A percentile compares a stretch with the other conserved stretches of the same genome.
These are phyloP conservation scores for Andalucia godoyi DNA, from an alignment of 78 protist species.

Conservation along the genomic window DNA sequence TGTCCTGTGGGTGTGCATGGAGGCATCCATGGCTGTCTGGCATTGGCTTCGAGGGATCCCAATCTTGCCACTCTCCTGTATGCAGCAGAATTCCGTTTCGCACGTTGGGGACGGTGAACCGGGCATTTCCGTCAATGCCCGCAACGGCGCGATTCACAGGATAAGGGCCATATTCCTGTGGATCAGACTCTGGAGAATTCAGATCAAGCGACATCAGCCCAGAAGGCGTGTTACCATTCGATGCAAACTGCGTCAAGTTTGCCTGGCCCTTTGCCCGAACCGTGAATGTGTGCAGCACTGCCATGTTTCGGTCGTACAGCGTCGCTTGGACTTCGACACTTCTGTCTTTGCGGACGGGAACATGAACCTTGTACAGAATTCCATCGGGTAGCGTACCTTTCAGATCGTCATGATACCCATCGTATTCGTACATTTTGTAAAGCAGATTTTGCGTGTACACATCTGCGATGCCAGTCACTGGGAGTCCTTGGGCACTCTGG, in stretches of 20 bases:
- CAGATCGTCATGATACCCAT: conserved; percentile 44
- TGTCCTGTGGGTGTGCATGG: conserved; percentile 36
- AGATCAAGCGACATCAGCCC: conserved; percentile 39
- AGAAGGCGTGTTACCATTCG: conserved; percentile 37
- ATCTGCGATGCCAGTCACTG: conserved; percentile 3
- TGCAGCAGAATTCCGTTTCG: conserved; percentile 42
- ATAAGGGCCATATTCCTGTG: conserved; percentile 35
- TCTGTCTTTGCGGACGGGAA: conserved; percentile 35
- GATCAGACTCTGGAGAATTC: conserved; percentile 45
- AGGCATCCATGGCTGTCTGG: conserved; percentile 50
- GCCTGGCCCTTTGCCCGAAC: conserved; percentile 42
- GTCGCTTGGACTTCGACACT: conserved; percentile 36
- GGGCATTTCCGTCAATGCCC: conserved; percentile 41
- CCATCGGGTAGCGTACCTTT: conserved; percentile 39
- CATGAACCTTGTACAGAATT: conserved; percentile 27
- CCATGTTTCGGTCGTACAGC: conserved; percentile 18
- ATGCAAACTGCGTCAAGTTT: conserved; percentile 14
- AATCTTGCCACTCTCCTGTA: conserved; percentile 46
- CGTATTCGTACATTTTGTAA: background rate
- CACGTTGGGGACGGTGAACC: conserved; percentile 17
- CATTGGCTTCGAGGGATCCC: conserved; percentile 43
- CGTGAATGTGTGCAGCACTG: conserved; percentile 8
- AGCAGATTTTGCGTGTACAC: conserved; percentile 13
- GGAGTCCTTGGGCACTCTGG: too few relatives aligned
- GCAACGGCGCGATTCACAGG: conserved; percentile 37